These are phyloP conservation scores for Begonia masoniana DNA, from an alignment of 306 rosid genomes.

Conservation along the genomic window DNA sequence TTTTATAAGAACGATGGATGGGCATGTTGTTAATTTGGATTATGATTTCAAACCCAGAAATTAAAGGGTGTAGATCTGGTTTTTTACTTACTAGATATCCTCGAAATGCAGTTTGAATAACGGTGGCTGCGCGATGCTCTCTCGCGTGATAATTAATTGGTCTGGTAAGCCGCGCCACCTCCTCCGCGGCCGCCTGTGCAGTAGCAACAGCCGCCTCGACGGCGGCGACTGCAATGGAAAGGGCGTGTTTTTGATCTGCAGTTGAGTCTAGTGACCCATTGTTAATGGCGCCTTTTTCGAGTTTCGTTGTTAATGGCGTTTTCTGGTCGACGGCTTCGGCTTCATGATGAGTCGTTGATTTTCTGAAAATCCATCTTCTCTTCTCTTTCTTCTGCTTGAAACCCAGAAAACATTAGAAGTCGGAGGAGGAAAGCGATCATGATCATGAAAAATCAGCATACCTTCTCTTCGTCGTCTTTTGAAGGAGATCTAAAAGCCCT, in stretches of 20 bases:
- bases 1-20: too few species aligned
- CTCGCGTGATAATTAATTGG: slow-evolving; percentile 32
- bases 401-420: neutral
- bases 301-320: slow-evolving; percentile 11
- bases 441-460: neutral
- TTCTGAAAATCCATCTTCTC: slow-evolving; percentile 79
- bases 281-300: slow-evolving; percentile 1
- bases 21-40: too few species aligned
- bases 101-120: slow-evolving; percentile 83
- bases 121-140: slow-evolving; percentile 33
- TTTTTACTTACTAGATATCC: slow-evolving; percentile 63
- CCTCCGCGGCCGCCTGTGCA: slow-evolving; percentile 61
- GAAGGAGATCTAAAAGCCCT: slow-evolving; percentile 99
- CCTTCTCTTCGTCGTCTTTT: slow-evolving; percentile 91
- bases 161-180: slow-evolving; percentile 47
- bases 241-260: slow-evolving; percentile 53
- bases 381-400: slow-evolving; percentile 66
- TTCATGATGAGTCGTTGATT: slow-evolving; percentile 41
- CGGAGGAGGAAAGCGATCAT: neutral
- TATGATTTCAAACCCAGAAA: too few species aligned
- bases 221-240: slow-evolving; percentile 60
- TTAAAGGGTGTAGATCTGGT: slow-evolving; percentile 10
- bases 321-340: slow-evolving; percentile 21
- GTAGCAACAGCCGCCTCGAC: slow-evolving; percentile 80
- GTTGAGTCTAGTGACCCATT: neutral